Evolutionary conservation across 2,329 filamentous ascomycete genomes (phyloP), one percentile per base, ranked within the genome.

Genomic region (Exserohilum turcica): DNA sequence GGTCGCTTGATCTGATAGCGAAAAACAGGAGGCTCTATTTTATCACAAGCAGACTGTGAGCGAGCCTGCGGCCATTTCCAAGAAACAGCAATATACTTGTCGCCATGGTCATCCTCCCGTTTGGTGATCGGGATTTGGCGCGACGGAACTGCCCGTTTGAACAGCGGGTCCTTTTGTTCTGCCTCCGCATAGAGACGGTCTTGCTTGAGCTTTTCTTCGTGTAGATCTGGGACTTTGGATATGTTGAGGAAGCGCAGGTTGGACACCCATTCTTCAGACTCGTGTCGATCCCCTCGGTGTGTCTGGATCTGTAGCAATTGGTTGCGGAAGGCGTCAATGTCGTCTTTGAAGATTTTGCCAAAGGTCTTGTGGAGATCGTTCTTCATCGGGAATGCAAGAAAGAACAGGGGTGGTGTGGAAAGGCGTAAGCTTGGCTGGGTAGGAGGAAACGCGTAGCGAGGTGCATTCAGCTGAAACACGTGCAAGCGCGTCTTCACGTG

Each of bases 331-430:
- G 59, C 56, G 0, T 33, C 2, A 5, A 40, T 39, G 27, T 61
- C 48, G 28, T 48, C 39, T 2, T 61, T 21, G 43, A 63, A 61
- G 9, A 65, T 63, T 9, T 64, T 54, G 3, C 59, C 51, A 28
- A 64, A 64, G 0, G 60, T 63, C 29, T 53, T 35, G 12, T 55
- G 12, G 5, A 63, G 43, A 37, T 63, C 59, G n/a, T 63, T 52
- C 19, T 55, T 53, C 60, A 64, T 61, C 15, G 7, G 13, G n/a
- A 35, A 4, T 29, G 21, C 5, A 16, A 5, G 12, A 3, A 24
- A 15, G 29, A n/a, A 29, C 27, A 6, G 13, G 24, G 5, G 5
- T 29, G 38, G 13, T 3, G n/a, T 8, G 8, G 28, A 40, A 29
- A 29, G 15, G 28, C 4, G 16, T 29, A 12, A 9, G 4, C 16